Conservation (phyloP, 495 filamentous ascomycete species). For the Melanomma pulvis-pyrius region DNA sequence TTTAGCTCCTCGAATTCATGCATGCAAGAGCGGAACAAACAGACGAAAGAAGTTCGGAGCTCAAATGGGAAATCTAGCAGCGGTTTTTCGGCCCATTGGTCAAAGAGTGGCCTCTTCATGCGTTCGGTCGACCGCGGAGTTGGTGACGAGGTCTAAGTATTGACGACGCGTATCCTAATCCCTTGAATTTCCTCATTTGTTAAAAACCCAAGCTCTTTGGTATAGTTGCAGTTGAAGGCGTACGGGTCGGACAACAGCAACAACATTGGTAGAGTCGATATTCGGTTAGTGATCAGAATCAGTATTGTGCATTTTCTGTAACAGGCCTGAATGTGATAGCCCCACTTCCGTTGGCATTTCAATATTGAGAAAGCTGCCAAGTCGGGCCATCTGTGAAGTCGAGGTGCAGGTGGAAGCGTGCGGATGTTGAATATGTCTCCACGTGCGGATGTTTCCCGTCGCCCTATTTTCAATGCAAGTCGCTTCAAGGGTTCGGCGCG, state of each 20-base stretch:
- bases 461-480: background rate
- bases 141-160: background rate
- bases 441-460: background rate
- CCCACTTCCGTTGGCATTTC: too few species aligned
- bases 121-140: background rate
- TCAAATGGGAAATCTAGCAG: background rate
- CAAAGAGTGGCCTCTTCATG: background rate
- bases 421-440: background rate
- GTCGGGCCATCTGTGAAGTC: background rate
- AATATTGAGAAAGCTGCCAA: background rate
- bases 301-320: background rate
- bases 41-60: background rate
- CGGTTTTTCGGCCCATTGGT: background rate
- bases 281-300: background rate
- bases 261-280: too few species aligned
- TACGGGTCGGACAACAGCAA: too few species aligned
- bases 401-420: background rate
- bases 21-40: slow-evolving; percentile 6
- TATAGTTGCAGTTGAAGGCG: too few species aligned
- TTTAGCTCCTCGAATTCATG: background rate
- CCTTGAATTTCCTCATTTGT: background rate
- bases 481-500: background rate
- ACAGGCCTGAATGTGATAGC: too few species aligned
- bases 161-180: background rate
- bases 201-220: background rate